Percentiles rank a stretch among this genome's conserved stretches.
Conservation (phyloP, 1,284 basidiomycete genomes). For the Trametes pubescens region DNA sequence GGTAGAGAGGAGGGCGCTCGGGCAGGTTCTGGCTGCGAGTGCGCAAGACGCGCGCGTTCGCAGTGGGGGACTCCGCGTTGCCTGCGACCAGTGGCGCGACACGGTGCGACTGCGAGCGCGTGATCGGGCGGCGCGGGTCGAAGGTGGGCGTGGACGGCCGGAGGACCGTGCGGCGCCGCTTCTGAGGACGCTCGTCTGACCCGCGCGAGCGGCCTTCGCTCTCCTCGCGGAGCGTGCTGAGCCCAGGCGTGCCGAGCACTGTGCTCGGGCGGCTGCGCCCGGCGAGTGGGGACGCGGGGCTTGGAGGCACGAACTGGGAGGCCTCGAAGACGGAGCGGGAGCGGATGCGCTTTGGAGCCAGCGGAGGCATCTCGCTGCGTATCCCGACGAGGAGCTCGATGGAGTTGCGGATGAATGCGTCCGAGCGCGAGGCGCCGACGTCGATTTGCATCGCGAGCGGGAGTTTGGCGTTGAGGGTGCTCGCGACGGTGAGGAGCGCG, state of each 20-base stretch:
- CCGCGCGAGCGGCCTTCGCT: slow-evolving; percentile 17
- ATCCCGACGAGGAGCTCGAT: slow-evolving; percentile 64
- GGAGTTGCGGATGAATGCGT: slow-evolving; percentile 51
- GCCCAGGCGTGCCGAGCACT: slow-evolving; percentile 22
- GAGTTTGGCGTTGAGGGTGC: slow-evolving; percentile 55
- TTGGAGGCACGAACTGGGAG: slow-evolving; percentile 13
- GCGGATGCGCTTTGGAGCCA: slow-evolving; percentile 18
- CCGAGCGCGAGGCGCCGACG: slow-evolving; percentile 41
- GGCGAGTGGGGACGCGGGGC: slow-evolving; percentile 33
- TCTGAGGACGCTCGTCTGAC: slow-evolving; percentile 25
- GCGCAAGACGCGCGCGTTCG: slow-evolving; percentile 25
- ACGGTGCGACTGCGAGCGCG: slow-evolving; percentile 34
- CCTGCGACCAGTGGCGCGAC: slow-evolving; percentile 24
- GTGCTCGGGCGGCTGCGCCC: slow-evolving; percentile 22
- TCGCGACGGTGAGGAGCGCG: slow-evolving; percentile 55
- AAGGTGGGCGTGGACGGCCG: slow-evolving; percentile 4
- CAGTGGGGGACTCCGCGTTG: slow-evolving; percentile 9
- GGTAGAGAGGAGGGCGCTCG: slow-evolving; percentile 19
- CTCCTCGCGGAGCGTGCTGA: slow-evolving; percentile 33
- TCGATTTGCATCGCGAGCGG: slow-evolving; percentile 56
- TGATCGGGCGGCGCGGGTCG: slow-evolving; percentile 27
- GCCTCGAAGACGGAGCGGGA: slow-evolving; percentile 17
- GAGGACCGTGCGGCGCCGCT: slow-evolving; percentile 29
- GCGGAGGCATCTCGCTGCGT: slow-evolving; percentile 33
- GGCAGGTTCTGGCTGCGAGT: slow-evolving; percentile 38